Percentiles rank a stretch among this genome's conserved stretches.
These are phyloP conservation scores for Platismatia glauca DNA, from an alignment of 495 filamentous ascomycete species.

Conservation along the genomic window DNA sequence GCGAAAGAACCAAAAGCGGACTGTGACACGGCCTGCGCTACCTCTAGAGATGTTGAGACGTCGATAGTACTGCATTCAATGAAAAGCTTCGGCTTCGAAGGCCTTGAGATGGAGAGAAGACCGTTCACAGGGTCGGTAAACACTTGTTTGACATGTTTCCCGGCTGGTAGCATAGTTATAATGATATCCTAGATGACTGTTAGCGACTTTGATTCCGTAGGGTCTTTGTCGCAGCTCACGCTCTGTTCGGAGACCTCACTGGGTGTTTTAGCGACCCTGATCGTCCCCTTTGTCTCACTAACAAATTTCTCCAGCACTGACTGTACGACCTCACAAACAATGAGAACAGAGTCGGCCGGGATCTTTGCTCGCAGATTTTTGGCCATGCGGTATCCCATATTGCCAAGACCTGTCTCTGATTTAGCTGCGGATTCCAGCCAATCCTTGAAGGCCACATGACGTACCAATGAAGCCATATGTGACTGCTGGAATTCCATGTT, in stretches of 20 bases:
- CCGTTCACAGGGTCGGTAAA: neutral
- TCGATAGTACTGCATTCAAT: slow-evolving; percentile 6
- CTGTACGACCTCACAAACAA: slow-evolving; percentile 3
- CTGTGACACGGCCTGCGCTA: neutral
- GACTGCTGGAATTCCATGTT: neutral
- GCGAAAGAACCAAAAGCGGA: neutral
- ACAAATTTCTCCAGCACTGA: slow-evolving; percentile 1
- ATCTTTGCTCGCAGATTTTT: slow-evolving; percentile 1
- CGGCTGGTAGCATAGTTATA: neutral
- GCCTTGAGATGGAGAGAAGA: neutral
- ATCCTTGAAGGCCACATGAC: neutral
- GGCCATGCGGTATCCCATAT: slow-evolving; percentile 6
- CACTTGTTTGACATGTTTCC: slow-evolving; percentile 5
- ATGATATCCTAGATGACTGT: neutral
- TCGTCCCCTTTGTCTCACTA: neutral
- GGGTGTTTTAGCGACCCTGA: neutral
- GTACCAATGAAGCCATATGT: slow-evolving; percentile 8
- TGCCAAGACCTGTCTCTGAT: neutral
- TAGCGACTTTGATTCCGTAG: neutral
- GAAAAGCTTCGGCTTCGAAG: neutral
- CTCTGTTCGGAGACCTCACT: neutral
- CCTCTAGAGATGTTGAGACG: neutral
- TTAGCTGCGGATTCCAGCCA: neutral
- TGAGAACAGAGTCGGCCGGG: neutral
- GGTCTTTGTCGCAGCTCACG: neutral